Evolutionary conservation across 371 early-diverging fungal species (phyloP).

Genomic region (Mycotypha africana): DNA sequence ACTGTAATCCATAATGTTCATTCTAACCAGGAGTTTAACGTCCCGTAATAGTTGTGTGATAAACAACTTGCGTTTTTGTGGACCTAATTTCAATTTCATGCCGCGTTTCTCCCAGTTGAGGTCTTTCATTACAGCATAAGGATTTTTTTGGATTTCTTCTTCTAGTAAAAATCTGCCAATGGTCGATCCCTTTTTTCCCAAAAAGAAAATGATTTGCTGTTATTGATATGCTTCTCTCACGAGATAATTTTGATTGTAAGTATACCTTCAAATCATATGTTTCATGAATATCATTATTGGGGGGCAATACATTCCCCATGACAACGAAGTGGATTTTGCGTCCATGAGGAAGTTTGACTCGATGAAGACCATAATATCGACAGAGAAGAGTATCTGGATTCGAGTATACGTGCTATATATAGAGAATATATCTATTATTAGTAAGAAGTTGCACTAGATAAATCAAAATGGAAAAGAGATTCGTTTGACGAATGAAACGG

Average conservation of each 20-base stretch:
- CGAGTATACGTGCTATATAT: conserved; percentile 70
- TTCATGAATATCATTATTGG: conserved; percentile 95
- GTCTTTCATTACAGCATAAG: conserved; percentile 91
- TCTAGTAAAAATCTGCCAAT: conserved; percentile 78
- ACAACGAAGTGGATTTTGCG: conserved; percentile 97
- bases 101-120: conserved; percentile 84
- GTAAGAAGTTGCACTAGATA: not conserved
- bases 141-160: conserved; percentile 73
- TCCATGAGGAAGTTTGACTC: conserved; percentile 90
- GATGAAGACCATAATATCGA: conserved; percentile 93
- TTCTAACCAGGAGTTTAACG: conserved; percentile 80
- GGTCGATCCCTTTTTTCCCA: conserved; percentile 52
- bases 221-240: not conserved
- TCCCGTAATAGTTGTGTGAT: conserved; percentile 85
- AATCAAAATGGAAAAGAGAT: no score
- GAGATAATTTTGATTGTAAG: not conserved
- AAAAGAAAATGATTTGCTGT: not conserved
- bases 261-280: conserved; percentile 89
- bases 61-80: conserved; percentile 75
- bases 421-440: not conserved
- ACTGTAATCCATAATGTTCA: conserved; percentile 88
- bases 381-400: conserved; percentile 92
- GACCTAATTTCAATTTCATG: conserved; percentile 80
- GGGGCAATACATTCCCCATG: conserved; percentile 97
- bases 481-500: no score